A percentile compares a stretch with the other conserved stretches of the same genome.
Evolutionary conservation across 1,284 basidiomycete genomes (phyloP).

Genomic region (Leccinum insigne): DNA sequence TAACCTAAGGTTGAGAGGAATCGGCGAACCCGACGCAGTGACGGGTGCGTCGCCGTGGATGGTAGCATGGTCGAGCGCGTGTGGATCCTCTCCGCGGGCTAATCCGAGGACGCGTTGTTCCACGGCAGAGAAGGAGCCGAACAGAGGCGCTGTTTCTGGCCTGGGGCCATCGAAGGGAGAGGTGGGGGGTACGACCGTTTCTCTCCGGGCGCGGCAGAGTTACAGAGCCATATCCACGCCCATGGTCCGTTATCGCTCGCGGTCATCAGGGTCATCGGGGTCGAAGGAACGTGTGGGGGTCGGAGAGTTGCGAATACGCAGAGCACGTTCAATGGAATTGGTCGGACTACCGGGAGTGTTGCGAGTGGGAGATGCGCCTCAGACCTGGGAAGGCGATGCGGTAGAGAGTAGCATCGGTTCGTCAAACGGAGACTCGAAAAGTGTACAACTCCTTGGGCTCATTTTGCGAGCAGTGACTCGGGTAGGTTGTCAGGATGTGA

Average conservation of each 20-base stretch:
- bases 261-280: constrained; percentile 28
- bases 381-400: background rate
- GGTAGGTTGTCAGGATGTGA: background rate
- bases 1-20: constrained; percentile 33
- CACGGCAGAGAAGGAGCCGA: constrained; percentile 41
- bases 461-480: background rate
- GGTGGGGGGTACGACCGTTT: constrained; percentile 45
- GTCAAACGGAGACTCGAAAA: constrained; percentile 10
- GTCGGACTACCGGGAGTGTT: constrained; percentile 39
- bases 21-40: constrained; percentile 11
- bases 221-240: constrained; percentile 80
- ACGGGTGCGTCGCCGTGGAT: constrained; percentile 14
- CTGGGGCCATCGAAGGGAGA: constrained; percentile 28
- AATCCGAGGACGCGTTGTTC: constrained; percentile 47
- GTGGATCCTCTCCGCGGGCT: constrained; percentile 39
- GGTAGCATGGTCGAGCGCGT: constrained; percentile 16
- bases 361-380: constrained; percentile 33
- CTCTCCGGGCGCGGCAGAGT: constrained; percentile 70
- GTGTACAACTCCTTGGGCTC: background rate
- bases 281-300: constrained; percentile 61
- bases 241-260: constrained; percentile 80
- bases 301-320: constrained; percentile 58
- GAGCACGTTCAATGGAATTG: constrained; percentile 43
- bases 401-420: constrained; percentile 27
- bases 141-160: constrained; percentile 25